Evolutionary conservation across 2,329 filamentous ascomycete genomes (phyloP).

Genomic region (Intubia oerlemansii): DNA sequence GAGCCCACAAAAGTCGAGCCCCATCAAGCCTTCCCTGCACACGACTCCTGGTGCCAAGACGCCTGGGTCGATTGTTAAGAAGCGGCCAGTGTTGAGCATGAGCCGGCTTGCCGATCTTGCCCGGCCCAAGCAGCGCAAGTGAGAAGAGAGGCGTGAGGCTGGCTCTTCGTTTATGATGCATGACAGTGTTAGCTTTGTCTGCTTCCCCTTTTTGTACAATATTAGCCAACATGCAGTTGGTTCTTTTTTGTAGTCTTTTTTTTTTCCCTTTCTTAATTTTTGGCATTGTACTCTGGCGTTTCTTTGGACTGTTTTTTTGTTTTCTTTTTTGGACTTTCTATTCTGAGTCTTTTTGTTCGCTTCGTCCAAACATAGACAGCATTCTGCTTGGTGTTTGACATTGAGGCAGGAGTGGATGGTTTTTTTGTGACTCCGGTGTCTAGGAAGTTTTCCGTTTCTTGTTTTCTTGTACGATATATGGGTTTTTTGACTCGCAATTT

Average conservation of each 20-base stretch:
- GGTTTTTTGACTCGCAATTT: too few species aligned
- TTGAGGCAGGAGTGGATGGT: too few species aligned
- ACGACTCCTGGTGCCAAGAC: slow-evolving; percentile 10
- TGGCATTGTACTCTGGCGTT: neutral
- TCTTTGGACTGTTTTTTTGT: neutral
- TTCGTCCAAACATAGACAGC: too few species aligned
- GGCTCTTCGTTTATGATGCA: neutral
- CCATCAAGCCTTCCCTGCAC: too few species aligned
- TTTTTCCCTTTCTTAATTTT: neutral
- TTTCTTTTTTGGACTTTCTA: neutral
- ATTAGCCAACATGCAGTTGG: neutral
- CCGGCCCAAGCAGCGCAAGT: slow-evolving; percentile 31
- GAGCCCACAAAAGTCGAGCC: slow-evolving; percentile 13
- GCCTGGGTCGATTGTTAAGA: slow-evolving; percentile 30
- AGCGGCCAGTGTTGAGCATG: slow-evolving; percentile 28
- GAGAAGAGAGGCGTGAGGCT: neutral
- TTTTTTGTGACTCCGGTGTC: too few species aligned
- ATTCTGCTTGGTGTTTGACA: too few species aligned
- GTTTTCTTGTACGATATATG: too few species aligned
- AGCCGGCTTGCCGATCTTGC: slow-evolving; percentile 41
- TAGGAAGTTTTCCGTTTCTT: too few species aligned
- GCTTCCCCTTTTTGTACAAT: slow-evolving; percentile 2
- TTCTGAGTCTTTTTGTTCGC: neutral
- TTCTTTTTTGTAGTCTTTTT: too few species aligned
- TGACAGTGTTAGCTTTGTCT: neutral